Conservation (phyloP, 805 yeast genomes). For the Huiozyma sinensis region DNA sequence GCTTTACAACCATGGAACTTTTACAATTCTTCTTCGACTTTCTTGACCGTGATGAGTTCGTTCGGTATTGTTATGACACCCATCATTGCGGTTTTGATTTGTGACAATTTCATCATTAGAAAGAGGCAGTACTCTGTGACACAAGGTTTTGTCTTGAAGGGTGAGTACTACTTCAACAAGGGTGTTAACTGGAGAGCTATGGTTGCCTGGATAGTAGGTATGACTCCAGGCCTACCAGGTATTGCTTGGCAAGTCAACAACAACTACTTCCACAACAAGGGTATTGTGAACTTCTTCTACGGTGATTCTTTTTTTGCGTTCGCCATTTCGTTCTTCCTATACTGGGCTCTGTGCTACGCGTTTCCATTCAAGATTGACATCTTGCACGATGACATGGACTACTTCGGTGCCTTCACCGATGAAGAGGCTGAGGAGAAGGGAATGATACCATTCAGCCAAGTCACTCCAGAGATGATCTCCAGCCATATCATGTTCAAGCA, state of each 20-base stretch:
- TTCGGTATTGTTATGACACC: slow-evolving; percentile 31
- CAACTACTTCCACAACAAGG: slow-evolving; percentile 19
- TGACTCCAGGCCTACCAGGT: slow-evolving; percentile 42
- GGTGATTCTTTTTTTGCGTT: slow-evolving; percentile 36
- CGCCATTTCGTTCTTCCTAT: slow-evolving; percentile 29
- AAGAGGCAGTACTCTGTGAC: slow-evolving; percentile 28
- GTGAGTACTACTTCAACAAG: slow-evolving; percentile 28
- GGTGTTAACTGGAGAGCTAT: slow-evolving; percentile 33
- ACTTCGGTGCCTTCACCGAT: slow-evolving; percentile 30
- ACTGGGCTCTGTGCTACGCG: slow-evolving; percentile 26
- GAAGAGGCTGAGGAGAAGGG: slow-evolving; percentile 27
- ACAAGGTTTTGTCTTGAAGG: slow-evolving; percentile 16
- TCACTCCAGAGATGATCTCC: slow-evolving; percentile 8
- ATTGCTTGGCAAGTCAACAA: slow-evolving; percentile 28
- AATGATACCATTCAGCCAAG: slow-evolving; percentile 24
- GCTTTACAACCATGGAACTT: slow-evolving; percentile 31
- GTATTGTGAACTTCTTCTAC: slow-evolving; percentile 33
- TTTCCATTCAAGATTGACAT: slow-evolving; percentile 30
- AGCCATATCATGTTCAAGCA: neutral
- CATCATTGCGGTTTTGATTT: slow-evolving; percentile 29
- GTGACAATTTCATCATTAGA: slow-evolving; percentile 32
- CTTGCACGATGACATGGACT: slow-evolving; percentile 31
- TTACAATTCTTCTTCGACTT: slow-evolving; percentile 28
- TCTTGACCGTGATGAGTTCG: slow-evolving; percentile 29
- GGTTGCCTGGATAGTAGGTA: slow-evolving; percentile 25